Evolutionary conservation across 2,329 filamentous ascomycete species (phyloP).

Genomic region (Monilinia aucupariae): DNA sequence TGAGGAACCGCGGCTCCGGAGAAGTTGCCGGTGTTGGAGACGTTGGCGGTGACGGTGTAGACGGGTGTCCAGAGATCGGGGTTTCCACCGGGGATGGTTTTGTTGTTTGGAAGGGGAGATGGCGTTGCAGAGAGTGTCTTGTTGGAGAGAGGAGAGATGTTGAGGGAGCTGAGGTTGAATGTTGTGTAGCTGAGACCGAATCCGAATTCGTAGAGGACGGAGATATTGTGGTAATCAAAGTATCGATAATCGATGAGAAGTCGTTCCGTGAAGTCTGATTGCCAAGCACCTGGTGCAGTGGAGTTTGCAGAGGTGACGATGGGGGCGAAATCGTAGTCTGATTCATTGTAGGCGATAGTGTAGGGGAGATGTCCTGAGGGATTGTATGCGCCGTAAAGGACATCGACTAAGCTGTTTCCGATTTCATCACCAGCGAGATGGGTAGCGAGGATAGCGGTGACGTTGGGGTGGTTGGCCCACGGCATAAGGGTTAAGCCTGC

Average conservation of each 20-base stretch:
- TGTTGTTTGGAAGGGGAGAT: conserved; percentile 31
- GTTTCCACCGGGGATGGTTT: conserved; percentile 47
- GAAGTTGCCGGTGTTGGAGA: conserved; percentile 47
- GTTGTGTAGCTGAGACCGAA: conserved; percentile 67
- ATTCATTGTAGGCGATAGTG: conserved; percentile 52
- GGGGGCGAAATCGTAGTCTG: conserved; percentile 46
- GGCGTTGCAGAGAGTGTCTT: conserved; percentile 36
- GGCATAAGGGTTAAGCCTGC: conserved; percentile 59
- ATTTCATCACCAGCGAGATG: conserved; percentile 55
- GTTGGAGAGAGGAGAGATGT: conserved; percentile 23
- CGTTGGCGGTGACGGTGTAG: conserved; percentile 42
- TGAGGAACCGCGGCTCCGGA: conserved; percentile 33
- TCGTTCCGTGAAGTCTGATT: conserved; percentile 51
- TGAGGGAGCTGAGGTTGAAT: conserved; percentile 47
- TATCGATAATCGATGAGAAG: conserved; percentile 43
- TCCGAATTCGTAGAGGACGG: conserved; percentile 38
- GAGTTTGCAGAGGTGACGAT: conserved; percentile 39
- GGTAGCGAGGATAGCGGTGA: conserved; percentile 55
- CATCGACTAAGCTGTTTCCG: conserved; percentile 54
- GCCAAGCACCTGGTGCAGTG: conserved; percentile 21
- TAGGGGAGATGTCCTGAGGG: conserved; percentile 55
- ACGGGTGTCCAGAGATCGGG: conserved; percentile 50
- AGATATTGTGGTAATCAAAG: conserved; percentile 41
- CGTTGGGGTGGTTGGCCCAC: conserved; percentile 52
- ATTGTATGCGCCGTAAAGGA: conserved; percentile 56